Evolutionary conservation across 306 rosid species (phyloP), one percentile per base, ranked within the genome.

Genomic region (Inga leiocalycina): DNA sequence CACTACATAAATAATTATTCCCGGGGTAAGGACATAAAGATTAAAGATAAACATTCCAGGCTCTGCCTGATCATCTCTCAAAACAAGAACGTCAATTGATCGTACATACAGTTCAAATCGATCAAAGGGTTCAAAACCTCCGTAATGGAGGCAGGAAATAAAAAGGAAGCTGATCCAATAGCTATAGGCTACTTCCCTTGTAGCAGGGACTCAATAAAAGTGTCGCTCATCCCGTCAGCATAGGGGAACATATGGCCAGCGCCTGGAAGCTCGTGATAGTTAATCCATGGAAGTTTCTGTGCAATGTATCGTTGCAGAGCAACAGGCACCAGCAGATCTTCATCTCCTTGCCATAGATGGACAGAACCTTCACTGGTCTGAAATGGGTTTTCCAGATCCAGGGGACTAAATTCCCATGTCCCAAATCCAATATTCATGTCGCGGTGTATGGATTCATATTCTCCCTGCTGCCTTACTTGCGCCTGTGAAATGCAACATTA

Each of bases 321-420:
- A 81, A 83, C 90, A 51, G 93, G 93, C 48, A 88, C 95, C 17
- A 91, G 24, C 72, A 15, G 6, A 87, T 93, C 97, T 0, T 93
- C 92, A 49, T 87, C 93, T 72, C 95, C 97, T 2, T 93, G 97
- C 97, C 97, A 93, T 75, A 91, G 6, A 81, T 93, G 95, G 54
- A 93, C 90, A 0, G 88, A 87, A 68, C 90, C 93, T 80, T 87
- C 90, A 15, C 76, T 82, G 52, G 52, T 84, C 13, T 88, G 89
- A 83, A 91, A 93, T 61, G 93, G 97, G 49, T 91, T 91, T 85
- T 87, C 90, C 77, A 91, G 82, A 77, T 87, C 91, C 62, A 93
- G 10, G 46, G 95, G 97, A 77, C 95, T 87, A 71, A 91, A 93
- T 57, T 90, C 95, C 97, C 97, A 93, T 68, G 10, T 87, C 84